Conservation (phyloP, 2,329 filamentous ascomycete species). For the Zasmidium citrigriseum region DNA sequence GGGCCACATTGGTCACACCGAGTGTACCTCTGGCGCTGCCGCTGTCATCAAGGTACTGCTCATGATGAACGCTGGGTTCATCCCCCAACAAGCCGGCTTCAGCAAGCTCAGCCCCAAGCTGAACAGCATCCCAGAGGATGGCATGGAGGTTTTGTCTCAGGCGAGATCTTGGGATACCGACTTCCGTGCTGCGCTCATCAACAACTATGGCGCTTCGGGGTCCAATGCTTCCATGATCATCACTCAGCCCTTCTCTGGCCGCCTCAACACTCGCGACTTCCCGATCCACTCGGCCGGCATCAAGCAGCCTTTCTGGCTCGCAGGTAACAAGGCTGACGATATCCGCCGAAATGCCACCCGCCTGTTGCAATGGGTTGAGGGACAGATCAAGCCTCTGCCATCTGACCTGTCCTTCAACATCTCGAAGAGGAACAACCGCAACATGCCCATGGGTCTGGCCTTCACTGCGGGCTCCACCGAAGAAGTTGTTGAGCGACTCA, state of each 20-base stretch:
- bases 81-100: slow-evolving; percentile 30
- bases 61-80: slow-evolving; percentile 34
- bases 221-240: slow-evolving; percentile 29
- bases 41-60: slow-evolving; percentile 37
- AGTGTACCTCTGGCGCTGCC: slow-evolving; percentile 35
- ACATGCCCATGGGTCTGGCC: too few species aligned
- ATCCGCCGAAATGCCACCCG: too few species aligned
- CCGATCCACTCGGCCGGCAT: not conserved
- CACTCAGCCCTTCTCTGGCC: too few species aligned
- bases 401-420: too few species aligned
- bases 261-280: not conserved
- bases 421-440: too few species aligned
- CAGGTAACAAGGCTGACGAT: too few species aligned
- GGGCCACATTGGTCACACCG: slow-evolving; percentile 37
- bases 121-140: not conserved
- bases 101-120: slow-evolving; percentile 11
- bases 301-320: not conserved
- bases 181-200: slow-evolving; percentile 23
- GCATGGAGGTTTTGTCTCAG: not conserved
- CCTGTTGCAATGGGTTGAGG: too few species aligned
- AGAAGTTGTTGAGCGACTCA: not conserved
- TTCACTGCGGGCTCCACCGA: too few species aligned
- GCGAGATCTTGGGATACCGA: not conserved
- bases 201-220: slow-evolving; percentile 41
- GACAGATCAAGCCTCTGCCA: too few species aligned